phyloP scores from a whole-genome alignment of 345 rosid species.

The Rhodamnia rubescens region DNA sequence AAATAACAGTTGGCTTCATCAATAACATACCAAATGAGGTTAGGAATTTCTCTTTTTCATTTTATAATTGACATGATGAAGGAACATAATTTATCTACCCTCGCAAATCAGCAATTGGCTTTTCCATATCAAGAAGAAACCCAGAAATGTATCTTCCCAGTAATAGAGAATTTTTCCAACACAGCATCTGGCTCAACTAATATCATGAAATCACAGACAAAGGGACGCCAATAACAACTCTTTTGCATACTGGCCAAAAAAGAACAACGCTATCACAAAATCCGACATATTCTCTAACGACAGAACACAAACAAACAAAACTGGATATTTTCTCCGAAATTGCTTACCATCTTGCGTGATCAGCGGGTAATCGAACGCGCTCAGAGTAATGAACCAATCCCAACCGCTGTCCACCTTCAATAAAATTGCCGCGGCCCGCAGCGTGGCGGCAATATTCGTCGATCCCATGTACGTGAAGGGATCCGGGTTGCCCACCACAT shows the following conservation, averaged over 20 bases:
- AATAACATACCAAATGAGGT: neutral
- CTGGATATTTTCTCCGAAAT: neutral
- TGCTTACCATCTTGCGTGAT: conserved; percentile 86
- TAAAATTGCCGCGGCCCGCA: conserved; percentile 74
- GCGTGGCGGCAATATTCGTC: conserved; percentile 49
- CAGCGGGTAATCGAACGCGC: conserved; percentile 88
- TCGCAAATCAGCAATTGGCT: neutral
- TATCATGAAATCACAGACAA: neutral
- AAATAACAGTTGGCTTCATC: neutral
- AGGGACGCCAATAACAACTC: neutral
- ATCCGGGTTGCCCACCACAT: conserved; percentile 72
- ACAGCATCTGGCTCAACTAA: neutral
- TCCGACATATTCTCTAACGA: neutral
- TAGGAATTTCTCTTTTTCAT: neutral
- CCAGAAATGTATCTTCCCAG: neutral
- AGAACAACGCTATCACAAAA: neutral
- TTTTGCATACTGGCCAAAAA: neutral
- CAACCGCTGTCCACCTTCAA: conserved; percentile 66
- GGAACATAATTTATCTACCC: neutral
- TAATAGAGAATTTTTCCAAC: neutral
- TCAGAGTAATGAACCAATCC: conserved; percentile 85
- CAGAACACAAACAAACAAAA: neutral
- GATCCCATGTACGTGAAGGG: conserved; percentile 71
- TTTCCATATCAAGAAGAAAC: neutral
- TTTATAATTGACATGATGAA: neutral